Evolutionary conservation across 768 basidiomycete genomes (phyloP), one percentile per base, ranked within the genome.

Genomic region (Holtermannia corniformis): DNA sequence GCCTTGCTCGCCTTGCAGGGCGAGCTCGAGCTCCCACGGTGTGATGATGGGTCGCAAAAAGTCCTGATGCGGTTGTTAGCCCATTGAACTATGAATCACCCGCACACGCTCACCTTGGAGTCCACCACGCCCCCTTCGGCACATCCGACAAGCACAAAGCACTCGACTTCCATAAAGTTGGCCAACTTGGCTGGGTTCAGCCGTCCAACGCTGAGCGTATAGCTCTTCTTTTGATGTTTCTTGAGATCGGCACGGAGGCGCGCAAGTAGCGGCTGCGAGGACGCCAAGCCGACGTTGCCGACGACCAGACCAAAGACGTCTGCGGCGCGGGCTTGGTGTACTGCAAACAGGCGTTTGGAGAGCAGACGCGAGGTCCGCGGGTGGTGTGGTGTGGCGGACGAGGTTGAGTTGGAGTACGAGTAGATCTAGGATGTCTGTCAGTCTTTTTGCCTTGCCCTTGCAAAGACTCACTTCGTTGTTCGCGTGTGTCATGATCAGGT

Each of bases 301-400:
- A 97, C 86, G 3, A 97, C 81, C 43, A 97, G 90, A 0, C 92
- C 95, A 58, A 95, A 87, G 0, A 96, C 87, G 60, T 96, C 91
- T 0, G 91, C 85, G 58, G 91, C 86, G 42, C 87, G 79, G 2
- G 93, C 90, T 60, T 82, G 83, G 67, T 93, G 91, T 3, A 97
- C 80, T 0, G 80, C 75, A 1, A 83, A 86, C 56, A 96, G 95
- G 13, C 95, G 82, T 0, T 87, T 81, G 85, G 92, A 92, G 13
- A 96, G 79, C 3, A 95, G 74, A 48, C 77, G 81, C 60, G 93
- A 93, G 3, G 88, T 85, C 22, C 78, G 76, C 0, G 71, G 71
- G 0, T 86, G 87, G 57, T 87, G 82, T 14, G 84, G 65, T 11
- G 76, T 74, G 0, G 79, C 75, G 0, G 63, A 65, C 14, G 73